phyloP scores from a whole-genome alignment of 2,329 filamentous ascomycete genomes.

The Dendrostoma leiphaemia region DNA sequence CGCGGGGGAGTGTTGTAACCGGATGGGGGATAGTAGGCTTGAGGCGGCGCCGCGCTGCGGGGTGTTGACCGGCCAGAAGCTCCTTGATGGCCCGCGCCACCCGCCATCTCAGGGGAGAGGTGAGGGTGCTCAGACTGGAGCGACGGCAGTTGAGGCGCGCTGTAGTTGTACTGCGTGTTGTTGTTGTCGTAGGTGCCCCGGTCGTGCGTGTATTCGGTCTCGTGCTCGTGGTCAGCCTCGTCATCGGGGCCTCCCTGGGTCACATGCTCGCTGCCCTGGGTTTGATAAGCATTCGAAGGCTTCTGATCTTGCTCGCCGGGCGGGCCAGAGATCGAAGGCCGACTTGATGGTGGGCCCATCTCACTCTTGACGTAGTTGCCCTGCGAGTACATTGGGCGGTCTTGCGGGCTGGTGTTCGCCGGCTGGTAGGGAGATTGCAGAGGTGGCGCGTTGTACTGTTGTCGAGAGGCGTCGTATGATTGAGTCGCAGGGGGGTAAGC shows the following conservation, averaged over 20 bases:
- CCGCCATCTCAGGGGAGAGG: constrained; percentile 77
- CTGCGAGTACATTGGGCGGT: constrained; percentile 66
- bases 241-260: constrained; percentile 57
- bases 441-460: constrained; percentile 73
- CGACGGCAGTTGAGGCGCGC: constrained; percentile 62
- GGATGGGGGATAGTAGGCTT: constrained; percentile 69
- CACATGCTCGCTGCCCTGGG: constrained; percentile 53
- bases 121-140: constrained; percentile 73
- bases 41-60: constrained; percentile 69
- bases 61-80: constrained; percentile 83
- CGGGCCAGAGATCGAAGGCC: constrained; percentile 53
- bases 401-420: constrained; percentile 56
- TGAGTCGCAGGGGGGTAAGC: constrained; percentile 68
- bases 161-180: constrained; percentile 76
- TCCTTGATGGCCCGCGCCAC: constrained; percentile 75
- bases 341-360: constrained; percentile 77
- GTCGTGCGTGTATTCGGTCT: constrained; percentile 84
- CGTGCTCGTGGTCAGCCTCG: constrained; percentile 70
- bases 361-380: constrained; percentile 76
- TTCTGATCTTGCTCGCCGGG: constrained; percentile 60
- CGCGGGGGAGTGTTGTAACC: constrained; percentile 81
- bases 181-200: constrained; percentile 71
- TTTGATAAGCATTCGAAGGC: constrained; percentile 58
- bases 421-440: constrained; percentile 70
- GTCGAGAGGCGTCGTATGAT: constrained; percentile 73